Evolutionary conservation across 257 asterid genomes (phyloP), one percentile per base, ranked within the genome.

Genomic region (Hygrophila difformis): DNA sequence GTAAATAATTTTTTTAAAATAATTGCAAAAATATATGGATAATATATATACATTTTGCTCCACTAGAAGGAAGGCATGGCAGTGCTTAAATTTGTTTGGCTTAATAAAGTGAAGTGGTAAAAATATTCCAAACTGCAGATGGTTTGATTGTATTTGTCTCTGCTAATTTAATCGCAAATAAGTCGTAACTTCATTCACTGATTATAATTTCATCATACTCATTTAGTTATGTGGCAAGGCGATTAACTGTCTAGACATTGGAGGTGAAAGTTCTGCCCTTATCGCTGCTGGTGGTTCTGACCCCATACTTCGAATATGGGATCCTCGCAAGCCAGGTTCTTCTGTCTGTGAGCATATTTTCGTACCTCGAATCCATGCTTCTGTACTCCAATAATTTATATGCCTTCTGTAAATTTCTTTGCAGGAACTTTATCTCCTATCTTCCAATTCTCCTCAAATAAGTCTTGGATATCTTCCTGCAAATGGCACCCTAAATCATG

Each of bases 271-370:
- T 75, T 86, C 93, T 31, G 59, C 78, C 58, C 99, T 91, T 49
- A 50, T 91, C 44, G 96, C 84, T 13, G 99, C 69, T 53, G 99
- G 95, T 16, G 70, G 81, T 55, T 78, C 96, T 47, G 96, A 91
- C 45, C 86, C 84, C 16, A 61, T 72, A 57, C 81, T 91, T 67
- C 78, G 96, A 55, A 57, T 91, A 74, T 91, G 99, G 99, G 99
- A 91, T 76, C 99, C 95, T 62, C 93, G 99, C 65, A 91, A 78
- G 68, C 99, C 99, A 65, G 95, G 95, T 84, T 36, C 31, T n/a
- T 28, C 24, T 36, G 31, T 21, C 40, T 34, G 16, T 17, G 37
- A 23, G 15, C 47, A 24, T 17, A 37, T 33, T n/a, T 12, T 6
- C 12, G 11, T 20, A 21, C 19, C 23, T 35, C 8, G 14, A 18